phyloP scores from a whole-genome alignment of 176 grass and related monocot species.

The Carex scoparia region DNA sequence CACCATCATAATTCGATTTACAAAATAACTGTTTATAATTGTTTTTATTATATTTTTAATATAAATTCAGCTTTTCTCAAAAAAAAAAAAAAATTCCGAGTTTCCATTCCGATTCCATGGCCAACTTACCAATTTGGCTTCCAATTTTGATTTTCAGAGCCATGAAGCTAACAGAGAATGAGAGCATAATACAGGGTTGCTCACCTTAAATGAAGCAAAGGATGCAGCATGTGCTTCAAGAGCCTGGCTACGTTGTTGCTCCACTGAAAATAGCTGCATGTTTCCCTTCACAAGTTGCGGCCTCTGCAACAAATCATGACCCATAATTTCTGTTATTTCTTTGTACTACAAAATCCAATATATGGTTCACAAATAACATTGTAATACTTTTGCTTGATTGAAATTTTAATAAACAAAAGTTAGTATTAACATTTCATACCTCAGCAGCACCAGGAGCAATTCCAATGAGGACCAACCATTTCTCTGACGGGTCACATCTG shows the following conservation, averaged over 20 bases:
- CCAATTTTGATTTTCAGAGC: too few species aligned
- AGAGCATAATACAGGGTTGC: background rate
- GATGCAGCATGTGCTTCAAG: constrained; percentile 98
- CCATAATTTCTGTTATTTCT: background rate
- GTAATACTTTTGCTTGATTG: background rate
- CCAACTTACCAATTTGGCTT: too few species aligned
- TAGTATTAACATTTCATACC: constrained; percentile 33
- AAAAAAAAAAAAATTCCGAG: too few species aligned
- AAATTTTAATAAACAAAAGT: background rate
- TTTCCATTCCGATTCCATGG: too few species aligned
- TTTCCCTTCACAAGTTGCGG: constrained; percentile 96
- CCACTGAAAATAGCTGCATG: constrained; percentile 98
- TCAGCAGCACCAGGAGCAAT: constrained; percentile 85
- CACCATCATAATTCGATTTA: too few species aligned
- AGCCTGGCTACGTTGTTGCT: constrained; percentile 95
- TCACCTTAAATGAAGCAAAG: constrained; percentile 87
- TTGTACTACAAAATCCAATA: background rate
- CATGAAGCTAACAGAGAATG: background rate
- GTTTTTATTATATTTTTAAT: too few species aligned
- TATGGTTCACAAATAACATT: background rate
- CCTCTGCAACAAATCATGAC: constrained; percentile 41
- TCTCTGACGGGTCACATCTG: constrained; percentile 70
- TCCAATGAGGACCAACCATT: constrained; percentile 97
- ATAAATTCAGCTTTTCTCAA: too few species aligned
- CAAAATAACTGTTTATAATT: too few species aligned